Base-by-base conservation (phyloP, 2,329 filamentous ascomycete genomes). In the Bimuria novae-zelandiae region DNA sequence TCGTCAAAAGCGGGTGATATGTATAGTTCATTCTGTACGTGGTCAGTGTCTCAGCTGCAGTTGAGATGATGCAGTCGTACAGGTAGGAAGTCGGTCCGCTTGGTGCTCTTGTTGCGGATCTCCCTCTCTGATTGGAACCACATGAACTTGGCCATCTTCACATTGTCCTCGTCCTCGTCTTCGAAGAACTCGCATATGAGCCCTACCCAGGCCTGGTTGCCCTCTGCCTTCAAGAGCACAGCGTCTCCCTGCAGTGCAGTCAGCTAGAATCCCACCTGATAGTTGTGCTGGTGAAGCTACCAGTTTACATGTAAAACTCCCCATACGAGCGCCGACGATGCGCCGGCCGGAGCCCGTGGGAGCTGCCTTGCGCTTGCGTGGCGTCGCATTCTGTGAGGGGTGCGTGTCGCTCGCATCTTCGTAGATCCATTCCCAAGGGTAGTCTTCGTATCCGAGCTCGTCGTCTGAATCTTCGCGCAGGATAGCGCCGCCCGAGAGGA, bases 81-180 rank as follows among this genome's bases (percentile, higher is more conserved):
- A 68, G 84, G 84, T 47, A 95, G 73, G 54, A 85, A 90, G 74
- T 99, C 94, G 11, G 79, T 82, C 66, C 91, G 82, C 76, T 94
- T 96, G 76, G 90, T 93, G 52, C 85, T 83, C 69, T 87, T 89
- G 64, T 90, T 94, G 23, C 88, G 84, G 55, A 97, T 90, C 75
- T 97, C 93, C 66, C 89, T 89, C 65, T 96, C 89, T 0, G 90
- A 91, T 0, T 90, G 92, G 70, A 99, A 97, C 94, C 94, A 99
- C 82, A 97, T 88, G 68, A 99, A 94, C 57, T 88, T 89, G 50
- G 89, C 93, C 22, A 87, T 86, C 79, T 91, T 97, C 57, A 80
- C 78, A 3, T 36, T 46, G 29, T 37, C 85, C 11, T 73, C 66
- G 17, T 63, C 63, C 39, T 58, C 57, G 40, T 89, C 86, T 40